Conservation (phyloP, 169 alveolate species). For the Gregarina niphandrodes region DNA sequence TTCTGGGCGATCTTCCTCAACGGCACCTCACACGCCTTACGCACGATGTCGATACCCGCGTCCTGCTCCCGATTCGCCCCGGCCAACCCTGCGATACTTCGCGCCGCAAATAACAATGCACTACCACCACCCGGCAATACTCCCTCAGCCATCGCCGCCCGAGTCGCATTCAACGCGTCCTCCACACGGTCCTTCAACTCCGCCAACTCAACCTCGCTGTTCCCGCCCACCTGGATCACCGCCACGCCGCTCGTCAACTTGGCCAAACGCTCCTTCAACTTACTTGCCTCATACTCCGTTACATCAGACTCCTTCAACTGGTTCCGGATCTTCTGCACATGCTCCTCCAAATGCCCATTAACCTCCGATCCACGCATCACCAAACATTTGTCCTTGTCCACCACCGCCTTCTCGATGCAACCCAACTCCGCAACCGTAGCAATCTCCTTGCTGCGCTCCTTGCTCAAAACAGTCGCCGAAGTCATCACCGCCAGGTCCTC, state of each 20-base stretch:
- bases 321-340: slow-evolving; percentile 43
- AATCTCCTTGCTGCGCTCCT: slow-evolving; percentile 39
- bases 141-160: slow-evolving; percentile 97
- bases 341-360: no score
- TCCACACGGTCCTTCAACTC: slow-evolving; percentile 88
- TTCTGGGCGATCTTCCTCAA: slow-evolving; percentile 77
- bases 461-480: slow-evolving; percentile 72
- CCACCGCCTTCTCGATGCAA: neutral
- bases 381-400: neutral
- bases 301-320: slow-evolving; percentile 7
- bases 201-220: slow-evolving; percentile 76
- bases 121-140: slow-evolving; percentile 95
- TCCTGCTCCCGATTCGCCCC: slow-evolving; percentile 64
- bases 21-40: slow-evolving; percentile 84
- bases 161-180: slow-evolving; percentile 93
- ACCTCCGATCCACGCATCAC: no score
- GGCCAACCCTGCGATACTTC: slow-evolving; percentile 10
- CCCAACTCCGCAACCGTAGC: neutral
- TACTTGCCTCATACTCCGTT: slow-evolving; percentile 59
- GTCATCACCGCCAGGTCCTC: slow-evolving; percentile 82
- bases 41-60: slow-evolving; percentile 77
- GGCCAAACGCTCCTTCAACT: slow-evolving; percentile 88
- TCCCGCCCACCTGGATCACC: slow-evolving; percentile 78
- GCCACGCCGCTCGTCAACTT: slow-evolving; percentile 95
- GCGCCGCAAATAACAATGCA: slow-evolving; percentile 23